phyloP scores from a whole-genome alignment of 495 filamentous ascomycete genomes.

The Penicillium goetzii region DNA sequence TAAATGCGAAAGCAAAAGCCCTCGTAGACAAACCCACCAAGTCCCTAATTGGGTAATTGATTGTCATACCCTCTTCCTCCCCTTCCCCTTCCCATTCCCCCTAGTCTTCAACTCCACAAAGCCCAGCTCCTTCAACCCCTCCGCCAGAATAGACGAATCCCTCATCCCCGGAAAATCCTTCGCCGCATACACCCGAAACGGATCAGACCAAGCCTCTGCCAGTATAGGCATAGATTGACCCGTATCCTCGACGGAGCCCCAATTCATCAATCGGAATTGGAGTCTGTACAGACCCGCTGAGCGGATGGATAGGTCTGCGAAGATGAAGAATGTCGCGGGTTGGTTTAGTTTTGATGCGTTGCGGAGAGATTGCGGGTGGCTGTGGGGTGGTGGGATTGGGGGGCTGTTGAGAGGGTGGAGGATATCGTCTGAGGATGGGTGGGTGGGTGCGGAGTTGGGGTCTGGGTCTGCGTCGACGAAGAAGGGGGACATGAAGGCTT shows the following conservation, averaged over 20 bases:
- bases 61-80: slow-evolving; percentile 33
- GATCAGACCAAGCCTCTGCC: slow-evolving; percentile 70
- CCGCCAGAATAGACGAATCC: slow-evolving; percentile 47
- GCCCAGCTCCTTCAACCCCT: slow-evolving; percentile 48
- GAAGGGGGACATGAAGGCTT: slow-evolving; percentile 49
- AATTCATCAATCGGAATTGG: slow-evolving; percentile 84
- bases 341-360: slow-evolving; percentile 30
- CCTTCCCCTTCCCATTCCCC: slow-evolving; percentile 50
- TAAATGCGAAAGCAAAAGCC: not conserved
- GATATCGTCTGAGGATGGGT: slow-evolving; percentile 57
- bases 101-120: slow-evolving; percentile 52
- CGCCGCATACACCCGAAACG: slow-evolving; percentile 89
- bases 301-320: slow-evolving; percentile 90
- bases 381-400: not conserved
- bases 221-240: slow-evolving; percentile 66
- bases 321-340: slow-evolving; percentile 78
- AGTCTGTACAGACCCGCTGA: slow-evolving; percentile 82
- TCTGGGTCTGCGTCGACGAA: slow-evolving; percentile 50
- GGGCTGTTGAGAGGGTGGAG: not conserved
- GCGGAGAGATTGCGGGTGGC: slow-evolving; percentile 10
- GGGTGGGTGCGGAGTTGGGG: slow-evolving; percentile 60
- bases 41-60: not conserved
- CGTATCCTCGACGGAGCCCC: slow-evolving; percentile 50
- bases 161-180: slow-evolving; percentile 97
- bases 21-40: not conserved